phyloP scores from a whole-genome alignment of 2,329 filamentous ascomycete species.

The Tolypocladium pustulatum region DNA sequence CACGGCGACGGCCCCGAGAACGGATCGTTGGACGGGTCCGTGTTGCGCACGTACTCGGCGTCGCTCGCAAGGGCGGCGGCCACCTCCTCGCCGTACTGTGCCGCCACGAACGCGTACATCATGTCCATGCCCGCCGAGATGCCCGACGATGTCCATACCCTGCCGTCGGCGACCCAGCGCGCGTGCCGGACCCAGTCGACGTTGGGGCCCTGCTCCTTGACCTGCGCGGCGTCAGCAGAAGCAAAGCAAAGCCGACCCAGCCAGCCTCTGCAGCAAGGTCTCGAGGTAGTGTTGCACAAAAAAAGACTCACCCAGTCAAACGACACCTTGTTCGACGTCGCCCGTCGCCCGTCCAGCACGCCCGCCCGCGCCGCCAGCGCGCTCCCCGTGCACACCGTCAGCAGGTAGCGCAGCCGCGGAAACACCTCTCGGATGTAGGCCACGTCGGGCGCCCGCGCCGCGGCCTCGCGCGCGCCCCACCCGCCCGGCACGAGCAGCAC shows the following conservation, averaged over 20 bases:
- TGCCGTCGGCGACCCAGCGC: constrained; percentile 49
- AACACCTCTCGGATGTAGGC: constrained; percentile 32
- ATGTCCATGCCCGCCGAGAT: constrained; percentile 35
- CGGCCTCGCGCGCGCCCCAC: constrained; percentile 15
- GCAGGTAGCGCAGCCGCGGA: constrained; percentile 34
- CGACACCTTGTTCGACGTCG: constrained; percentile 50
- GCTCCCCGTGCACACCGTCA: constrained; percentile 55
- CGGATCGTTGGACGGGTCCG: constrained; percentile 38
- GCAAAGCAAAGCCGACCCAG: no score
- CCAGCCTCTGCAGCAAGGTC: no score
- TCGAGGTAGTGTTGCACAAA: neutral
- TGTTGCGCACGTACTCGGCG: constrained; percentile 49
- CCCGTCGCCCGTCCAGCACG: constrained; percentile 42
- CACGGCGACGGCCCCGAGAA: constrained; percentile 28
- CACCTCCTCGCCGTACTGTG: constrained; percentile 36
- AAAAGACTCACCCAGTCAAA: constrained; percentile 27
- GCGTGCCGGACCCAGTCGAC: constrained; percentile 46
- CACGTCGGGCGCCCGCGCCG: constrained; percentile 12
- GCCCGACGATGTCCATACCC: constrained; percentile 52
- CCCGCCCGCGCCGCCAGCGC: constrained; percentile 43
- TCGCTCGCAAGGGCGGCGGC: constrained; percentile 35
- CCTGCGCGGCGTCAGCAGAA: constrained; percentile 8
- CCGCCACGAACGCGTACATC: constrained; percentile 20
- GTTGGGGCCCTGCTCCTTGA: constrained; percentile 27
- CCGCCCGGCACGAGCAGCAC: constrained; percentile 30